These are phyloP conservation scores for Starmerella tilneyi DNA, from an alignment of 805 yeast species.

Conservation along the genomic window DNA sequence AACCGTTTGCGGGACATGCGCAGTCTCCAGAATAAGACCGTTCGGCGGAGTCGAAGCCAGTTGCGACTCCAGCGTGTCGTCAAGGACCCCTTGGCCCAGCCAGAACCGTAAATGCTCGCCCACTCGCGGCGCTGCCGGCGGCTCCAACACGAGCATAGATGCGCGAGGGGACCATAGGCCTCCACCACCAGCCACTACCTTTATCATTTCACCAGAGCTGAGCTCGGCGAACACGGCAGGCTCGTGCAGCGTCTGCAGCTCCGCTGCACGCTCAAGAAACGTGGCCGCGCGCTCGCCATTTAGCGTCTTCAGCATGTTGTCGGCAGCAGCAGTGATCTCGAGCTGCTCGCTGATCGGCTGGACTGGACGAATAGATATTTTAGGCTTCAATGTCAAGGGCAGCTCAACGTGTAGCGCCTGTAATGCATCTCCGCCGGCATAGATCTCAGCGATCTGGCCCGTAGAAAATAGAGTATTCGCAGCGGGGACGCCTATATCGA, in stretches of 20 bases:
- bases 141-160: constrained; percentile 54
- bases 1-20: constrained; percentile 26
- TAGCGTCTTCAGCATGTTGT: constrained; percentile 50
- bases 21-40: constrained; percentile 25
- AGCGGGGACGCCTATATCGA: constrained; percentile 26
- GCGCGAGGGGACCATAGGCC: constrained; percentile 69
- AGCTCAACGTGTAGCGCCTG: constrained; percentile 21
- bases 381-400: constrained; percentile 5
- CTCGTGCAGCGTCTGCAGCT: constrained; percentile 17
- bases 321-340: constrained; percentile 41
- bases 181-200: constrained; percentile 66
- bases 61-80: constrained; percentile 21
- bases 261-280: constrained; percentile 36
- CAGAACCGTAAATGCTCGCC: constrained; percentile 42
- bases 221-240: constrained; percentile 26
- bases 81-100: constrained; percentile 17
- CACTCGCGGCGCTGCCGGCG: constrained; percentile 39
- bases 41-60: constrained; percentile 12
- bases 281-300: constrained; percentile 49
- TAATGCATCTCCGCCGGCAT: constrained; percentile 13
- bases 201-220: constrained; percentile 32
- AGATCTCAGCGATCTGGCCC: constrained; percentile 23
- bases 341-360: constrained; percentile 26
- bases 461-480: constrained; percentile 31
- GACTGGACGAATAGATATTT: constrained; percentile 18